These are phyloP conservation scores for Phytophthora tubulina DNA, from an alignment of 352 stramenopile species.

Conservation along the genomic window DNA sequence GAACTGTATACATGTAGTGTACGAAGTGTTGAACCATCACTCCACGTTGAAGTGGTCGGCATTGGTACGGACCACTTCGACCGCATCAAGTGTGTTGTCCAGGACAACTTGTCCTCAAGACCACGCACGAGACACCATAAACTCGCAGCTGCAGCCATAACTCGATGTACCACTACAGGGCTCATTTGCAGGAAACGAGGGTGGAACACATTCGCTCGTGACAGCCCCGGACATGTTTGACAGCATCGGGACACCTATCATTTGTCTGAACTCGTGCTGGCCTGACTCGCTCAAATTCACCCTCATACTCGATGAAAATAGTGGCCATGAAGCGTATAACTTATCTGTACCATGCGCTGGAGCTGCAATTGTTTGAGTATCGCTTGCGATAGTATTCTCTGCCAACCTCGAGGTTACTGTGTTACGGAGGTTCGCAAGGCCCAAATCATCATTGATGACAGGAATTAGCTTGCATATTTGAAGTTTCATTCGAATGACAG, in stretches of 20 bases:
- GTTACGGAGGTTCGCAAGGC: conserved; percentile 7
- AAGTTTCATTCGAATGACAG: conserved; percentile 7
- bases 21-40: conserved; percentile 1
- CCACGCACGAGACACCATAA: conserved; percentile 9
- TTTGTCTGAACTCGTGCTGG: conserved; percentile 31
- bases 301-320: conserved; percentile 8
- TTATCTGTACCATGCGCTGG: not conserved
- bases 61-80: not conserved
- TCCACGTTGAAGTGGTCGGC: conserved; percentile 21
- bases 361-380: not conserved
- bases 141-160: conserved; percentile 9
- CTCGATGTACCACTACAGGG: conserved; percentile 16
- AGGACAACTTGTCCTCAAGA: not conserved
- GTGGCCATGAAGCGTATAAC: not conserved
- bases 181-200: conserved; percentile 33
- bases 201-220: conserved; percentile 12
- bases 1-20: too few relatives aligned
- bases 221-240: conserved; percentile 23
- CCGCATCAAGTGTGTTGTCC: not conserved
- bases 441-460: conserved; percentile 21
- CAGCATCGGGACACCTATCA: conserved; percentile 18
- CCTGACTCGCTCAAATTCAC: conserved; percentile 7
- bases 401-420: not conserved
- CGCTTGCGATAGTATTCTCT: not conserved
- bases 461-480: conserved; percentile 7